Evolutionary conservation across 2,329 filamentous ascomycete genomes (phyloP).

Genomic region (Phyllachora maydis): DNA sequence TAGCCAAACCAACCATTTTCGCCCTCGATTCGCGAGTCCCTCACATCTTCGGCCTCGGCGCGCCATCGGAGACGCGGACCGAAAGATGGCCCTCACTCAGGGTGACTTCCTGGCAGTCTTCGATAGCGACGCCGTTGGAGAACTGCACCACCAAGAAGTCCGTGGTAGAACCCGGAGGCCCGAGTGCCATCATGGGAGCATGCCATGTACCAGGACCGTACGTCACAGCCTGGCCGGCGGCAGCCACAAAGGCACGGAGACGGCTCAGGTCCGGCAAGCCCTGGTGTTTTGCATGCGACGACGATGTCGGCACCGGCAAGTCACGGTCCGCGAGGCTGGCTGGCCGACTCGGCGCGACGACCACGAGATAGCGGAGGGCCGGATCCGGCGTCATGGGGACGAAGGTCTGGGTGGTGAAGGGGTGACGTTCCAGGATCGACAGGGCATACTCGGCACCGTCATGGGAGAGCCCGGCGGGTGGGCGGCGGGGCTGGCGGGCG

Average conservation of each 20-base stretch:
- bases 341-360: constrained; percentile 64
- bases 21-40: not conserved
- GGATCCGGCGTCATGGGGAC: constrained; percentile 42
- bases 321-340: constrained; percentile 12
- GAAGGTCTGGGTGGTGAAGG: constrained; percentile 88
- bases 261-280: constrained; percentile 53
- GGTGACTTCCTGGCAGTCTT: constrained; percentile 74
- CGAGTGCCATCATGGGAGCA: constrained; percentile 84
- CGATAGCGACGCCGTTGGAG: constrained; percentile 57
- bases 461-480: constrained; percentile 1
- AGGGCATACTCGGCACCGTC: constrained; percentile 35
- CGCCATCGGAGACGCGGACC: not conserved
- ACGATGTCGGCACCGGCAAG: constrained; percentile 18
- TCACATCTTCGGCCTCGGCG: too few species aligned
- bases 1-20: not conserved
- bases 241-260: constrained; percentile 60
- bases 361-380: constrained; percentile 46
- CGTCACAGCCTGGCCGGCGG: constrained; percentile 64
- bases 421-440: constrained; percentile 68
- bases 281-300: constrained; percentile 24
- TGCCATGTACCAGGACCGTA: constrained; percentile 90
- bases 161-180: constrained; percentile 31
- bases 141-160: constrained; percentile 86
- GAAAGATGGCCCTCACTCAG: constrained; percentile 10
- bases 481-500: constrained; percentile 28